These are phyloP conservation scores for Durotheca rogersii DNA, from an alignment of 495 filamentous ascomycete species.

Conservation along the genomic window DNA sequence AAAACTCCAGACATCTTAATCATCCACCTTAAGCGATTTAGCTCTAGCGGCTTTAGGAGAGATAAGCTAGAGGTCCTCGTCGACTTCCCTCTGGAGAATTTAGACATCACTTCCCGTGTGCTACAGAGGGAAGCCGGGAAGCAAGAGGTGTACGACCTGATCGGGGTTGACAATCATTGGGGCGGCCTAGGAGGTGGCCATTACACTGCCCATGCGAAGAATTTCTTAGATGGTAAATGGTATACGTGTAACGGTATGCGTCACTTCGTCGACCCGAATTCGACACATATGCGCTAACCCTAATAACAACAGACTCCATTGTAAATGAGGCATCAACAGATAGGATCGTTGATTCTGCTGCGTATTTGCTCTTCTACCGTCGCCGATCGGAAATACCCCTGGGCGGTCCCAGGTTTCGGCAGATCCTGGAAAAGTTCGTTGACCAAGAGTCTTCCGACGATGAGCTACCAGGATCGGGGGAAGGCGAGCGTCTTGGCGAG, in stretches of 20 bases:
- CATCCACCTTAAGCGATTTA: slow-evolving; percentile 93
- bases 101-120: slow-evolving; percentile 80
- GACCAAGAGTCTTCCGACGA: slow-evolving; percentile 44
- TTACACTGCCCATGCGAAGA: slow-evolving; percentile 92
- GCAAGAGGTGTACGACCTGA: slow-evolving; percentile 81
- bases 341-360: slow-evolving; percentile 59
- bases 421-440: slow-evolving; percentile 61
- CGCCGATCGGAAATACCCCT: slow-evolving; percentile 74
- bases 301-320: slow-evolving; percentile 62
- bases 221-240: slow-evolving; percentile 83
- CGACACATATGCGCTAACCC: slow-evolving; percentile 24
- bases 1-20: slow-evolving; percentile 92
- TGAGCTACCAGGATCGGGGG: slow-evolving; percentile 63
- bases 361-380: slow-evolving; percentile 95
- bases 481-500: slow-evolving; percentile 79
- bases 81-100: slow-evolving; percentile 83
- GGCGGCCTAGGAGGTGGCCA: slow-evolving; percentile 91
- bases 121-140: slow-evolving; percentile 75
- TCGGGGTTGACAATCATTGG: slow-evolving; percentile 93
- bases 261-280: background rate
- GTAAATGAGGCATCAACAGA: slow-evolving; percentile 49
- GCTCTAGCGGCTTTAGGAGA: slow-evolving; percentile 67
- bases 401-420: slow-evolving; percentile 70
- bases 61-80: slow-evolving; percentile 92
- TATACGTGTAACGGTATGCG: slow-evolving; percentile 91